Base-by-base conservation (phyloP, 2,329 filamentous ascomycete species). In the Cladosporium velox region DNA sequence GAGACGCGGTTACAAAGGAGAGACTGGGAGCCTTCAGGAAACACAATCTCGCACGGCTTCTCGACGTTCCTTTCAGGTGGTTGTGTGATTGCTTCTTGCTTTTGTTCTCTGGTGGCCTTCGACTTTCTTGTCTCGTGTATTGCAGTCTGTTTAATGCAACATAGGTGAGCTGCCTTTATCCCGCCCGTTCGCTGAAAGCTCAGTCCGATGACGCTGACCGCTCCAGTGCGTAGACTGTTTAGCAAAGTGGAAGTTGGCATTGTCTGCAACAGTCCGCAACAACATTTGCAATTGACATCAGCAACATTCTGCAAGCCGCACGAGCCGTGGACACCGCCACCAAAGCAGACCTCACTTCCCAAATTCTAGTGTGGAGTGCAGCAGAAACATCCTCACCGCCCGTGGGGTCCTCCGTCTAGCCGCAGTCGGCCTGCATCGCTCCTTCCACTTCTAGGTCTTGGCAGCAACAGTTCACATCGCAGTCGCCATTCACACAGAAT, bases 301-400 rank as follows among this genome's bases (percentile, higher is more conserved):
- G 32, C 28, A n/a, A 18, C 18, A 24, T 34, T 12, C 52, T 34
- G 52, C 52, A 34, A 34, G 52, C 55, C 24, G 55, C 55, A 38
- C n/a, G 34, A 26, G 28, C n/a, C 52, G 18, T 24, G 28, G 52
- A 21, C 52, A 55, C 52, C 52, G 52, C 52, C 30, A 32, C 52
- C 10, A 30, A 44, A 59, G 57, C 57, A 59, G 34, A 59, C 57
- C 35, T 59, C 57, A 59, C 57, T 47, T 59, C 32, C 55, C 32
- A 21, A 58, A 58, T 34, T 32, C 28, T 34, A 24, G 32, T 21
- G n/a, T 15, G 32, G 55, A 24, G 32, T 21, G n/a, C 18, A 18
- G 55, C 24, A 59, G 38, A 28, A 44, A n/a, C 10, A 5, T 26
- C 18, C 35, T 47, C 57, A 59, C 57, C 57, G 57, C 57, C 44